A percentile compares a stretch with the other conserved stretches of the same genome.
Evolutionary conservation across 1,139 yeast genomes (phyloP).

Genomic region (Meyerozyma smithsonii): DNA sequence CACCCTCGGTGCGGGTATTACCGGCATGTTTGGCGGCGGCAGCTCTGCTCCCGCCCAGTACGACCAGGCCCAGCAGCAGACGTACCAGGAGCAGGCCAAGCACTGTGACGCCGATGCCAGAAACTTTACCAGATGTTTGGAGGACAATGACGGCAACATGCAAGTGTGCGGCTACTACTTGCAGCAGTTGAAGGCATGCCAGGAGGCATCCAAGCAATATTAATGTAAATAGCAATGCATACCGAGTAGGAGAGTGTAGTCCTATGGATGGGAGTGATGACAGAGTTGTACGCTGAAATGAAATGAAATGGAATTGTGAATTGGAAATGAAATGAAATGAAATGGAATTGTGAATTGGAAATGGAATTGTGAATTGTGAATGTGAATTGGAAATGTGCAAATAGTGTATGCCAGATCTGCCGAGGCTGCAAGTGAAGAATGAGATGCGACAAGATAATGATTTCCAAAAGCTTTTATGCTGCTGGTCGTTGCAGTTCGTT

Average conservation of each 20-base stretch:
- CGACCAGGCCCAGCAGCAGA: conserved; percentile 35
- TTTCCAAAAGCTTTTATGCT: too few relatives aligned
- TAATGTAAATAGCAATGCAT: conserved; percentile 21
- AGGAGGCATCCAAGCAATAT: conserved; percentile 84
- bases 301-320: too few relatives aligned
- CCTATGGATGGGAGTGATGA: background rate
- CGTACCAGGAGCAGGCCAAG: conserved; percentile 45
- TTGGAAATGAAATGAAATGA: too few relatives aligned
- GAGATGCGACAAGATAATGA: too few relatives aligned
- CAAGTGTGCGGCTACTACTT: conserved; percentile 94
- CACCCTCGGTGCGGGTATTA: conserved; percentile 91
- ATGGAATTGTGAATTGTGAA: too few relatives aligned
- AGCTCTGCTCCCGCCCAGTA: conserved; percentile 51
- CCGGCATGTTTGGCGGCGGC: conserved; percentile 85
- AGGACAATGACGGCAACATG: conserved; percentile 91
- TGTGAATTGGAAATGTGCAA: too few relatives aligned
- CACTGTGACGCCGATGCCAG: conserved; percentile 91
- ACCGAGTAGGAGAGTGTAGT: background rate
- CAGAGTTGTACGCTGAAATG: background rate
- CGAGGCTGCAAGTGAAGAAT: too few relatives aligned
- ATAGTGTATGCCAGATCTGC: too few relatives aligned
- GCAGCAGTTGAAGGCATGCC: conserved; percentile 96
- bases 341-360: too few relatives aligned
- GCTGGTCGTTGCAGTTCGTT: too few relatives aligned
- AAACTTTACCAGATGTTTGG: conserved; percentile 91